A percentile compares a stretch with the other conserved stretches of the same genome.
phyloP scores from a whole-genome alignment of 2,329 filamentous ascomycete species.

The Monilinia polystroma region DNA sequence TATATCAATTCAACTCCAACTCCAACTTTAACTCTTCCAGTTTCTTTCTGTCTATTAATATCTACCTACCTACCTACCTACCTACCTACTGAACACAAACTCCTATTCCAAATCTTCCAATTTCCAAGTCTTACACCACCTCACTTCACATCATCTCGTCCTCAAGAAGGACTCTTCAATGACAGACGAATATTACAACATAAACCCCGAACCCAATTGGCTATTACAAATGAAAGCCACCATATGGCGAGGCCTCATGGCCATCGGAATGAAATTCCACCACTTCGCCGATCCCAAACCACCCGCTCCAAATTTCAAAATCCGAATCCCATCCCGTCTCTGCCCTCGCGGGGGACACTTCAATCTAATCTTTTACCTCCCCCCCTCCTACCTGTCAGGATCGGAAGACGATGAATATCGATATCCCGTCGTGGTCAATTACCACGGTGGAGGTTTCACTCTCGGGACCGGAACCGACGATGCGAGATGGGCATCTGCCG shows the following conservation, averaged over 20 bases:
- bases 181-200: slow-evolving; percentile 8
- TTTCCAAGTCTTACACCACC: too few relatives aligned
- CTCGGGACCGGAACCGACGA: slow-evolving; percentile 63
- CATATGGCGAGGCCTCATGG: slow-evolving; percentile 41
- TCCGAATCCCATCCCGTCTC: slow-evolving; percentile 38
- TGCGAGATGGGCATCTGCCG: slow-evolving; percentile 57
- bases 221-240: slow-evolving; percentile 38
- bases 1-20: neutral
- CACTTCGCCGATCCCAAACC: slow-evolving; percentile 39
- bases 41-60: too few relatives aligned
- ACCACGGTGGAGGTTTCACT: slow-evolving; percentile 67
- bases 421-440: slow-evolving; percentile 61
- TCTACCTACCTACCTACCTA: too few relatives aligned
- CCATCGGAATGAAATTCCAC: slow-evolving; percentile 41
- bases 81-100: too few relatives aligned
- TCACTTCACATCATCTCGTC: neutral
- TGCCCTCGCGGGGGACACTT: slow-evolving; percentile 39
- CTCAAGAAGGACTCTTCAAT: slow-evolving; percentile 7
- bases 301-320: slow-evolving; percentile 38
- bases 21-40: neutral
- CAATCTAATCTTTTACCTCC: slow-evolving; percentile 47
- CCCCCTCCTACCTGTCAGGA: slow-evolving; percentile 41
- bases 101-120: neutral
- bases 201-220: slow-evolving; percentile 11
- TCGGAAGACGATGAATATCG: slow-evolving; percentile 30